A percentile compares a stretch with the other conserved stretches of the same genome.
Evolutionary conservation across 23 red algal genomes (phyloP).

Genomic region (Gracilaria vermiculophylla): DNA sequence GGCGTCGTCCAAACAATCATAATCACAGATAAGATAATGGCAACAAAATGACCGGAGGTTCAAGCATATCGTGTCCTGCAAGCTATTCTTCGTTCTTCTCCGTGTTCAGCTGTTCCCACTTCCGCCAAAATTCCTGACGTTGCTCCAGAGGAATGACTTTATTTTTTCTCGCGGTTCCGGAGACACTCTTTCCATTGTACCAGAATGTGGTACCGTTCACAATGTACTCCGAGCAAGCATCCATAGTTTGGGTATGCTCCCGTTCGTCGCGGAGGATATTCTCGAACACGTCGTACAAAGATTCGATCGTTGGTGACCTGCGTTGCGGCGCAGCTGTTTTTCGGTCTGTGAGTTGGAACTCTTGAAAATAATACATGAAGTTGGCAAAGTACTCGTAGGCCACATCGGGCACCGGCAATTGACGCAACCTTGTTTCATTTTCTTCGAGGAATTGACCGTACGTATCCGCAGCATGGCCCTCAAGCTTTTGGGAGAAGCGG

Average conservation of each 20-base stretch:
- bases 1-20: no score
- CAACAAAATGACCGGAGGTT: no score
- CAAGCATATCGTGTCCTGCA: neutral
- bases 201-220: conserved; percentile 30
- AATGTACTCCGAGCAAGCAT: conserved; percentile 69
- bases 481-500: conserved; percentile 85
- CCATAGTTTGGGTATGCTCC: conserved; percentile 84
- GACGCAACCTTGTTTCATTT: conserved; percentile 60
- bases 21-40: no score
- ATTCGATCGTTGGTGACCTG: conserved; percentile 34
- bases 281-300: conserved; percentile 87
- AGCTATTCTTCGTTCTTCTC: neutral
- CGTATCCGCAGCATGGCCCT: conserved; percentile 92
- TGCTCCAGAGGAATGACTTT: conserved; percentile 24
- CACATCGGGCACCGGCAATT: conserved; percentile 78
- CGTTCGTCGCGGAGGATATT: conserved; percentile 80
- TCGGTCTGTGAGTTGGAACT: conserved; percentile 52
- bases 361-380: conserved; percentile 80
- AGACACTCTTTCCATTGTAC: conserved; percentile 49
- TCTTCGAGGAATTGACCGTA: conserved; percentile 83
- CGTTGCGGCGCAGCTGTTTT: neutral
- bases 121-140: conserved; percentile 31
- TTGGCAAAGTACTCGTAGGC: conserved; percentile 82
- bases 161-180: conserved; percentile 6
- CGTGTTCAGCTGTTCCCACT: conserved; percentile 12